Conservation (phyloP, 495 filamentous ascomycete species). For the Daldinia concentrica region DNA sequence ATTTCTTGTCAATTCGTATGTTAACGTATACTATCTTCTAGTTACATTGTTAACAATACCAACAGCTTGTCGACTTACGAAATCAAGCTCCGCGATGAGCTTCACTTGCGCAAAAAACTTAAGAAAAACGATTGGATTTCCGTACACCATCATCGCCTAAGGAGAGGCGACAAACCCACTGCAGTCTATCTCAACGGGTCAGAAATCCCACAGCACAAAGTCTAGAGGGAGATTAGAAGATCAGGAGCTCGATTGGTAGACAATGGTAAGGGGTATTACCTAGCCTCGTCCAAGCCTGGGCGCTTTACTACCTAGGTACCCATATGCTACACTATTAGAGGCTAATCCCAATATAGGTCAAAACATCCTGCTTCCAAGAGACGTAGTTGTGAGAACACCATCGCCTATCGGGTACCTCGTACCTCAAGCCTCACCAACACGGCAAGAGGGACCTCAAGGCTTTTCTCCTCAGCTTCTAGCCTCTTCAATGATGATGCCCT, state of each 20-base stretch:
- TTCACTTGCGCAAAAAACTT: slow-evolving; percentile 39
- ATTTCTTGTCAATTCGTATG: background rate
- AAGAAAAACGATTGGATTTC: slow-evolving; percentile 24
- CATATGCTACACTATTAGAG: background rate
- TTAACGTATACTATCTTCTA: background rate
- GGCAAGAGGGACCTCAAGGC: background rate
- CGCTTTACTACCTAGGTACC: background rate
- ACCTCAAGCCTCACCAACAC: background rate
- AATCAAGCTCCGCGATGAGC: slow-evolving; percentile 32
- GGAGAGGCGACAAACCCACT: background rate
- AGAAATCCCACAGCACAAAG: slow-evolving; percentile 34
- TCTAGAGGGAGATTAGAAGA: slow-evolving; percentile 37
- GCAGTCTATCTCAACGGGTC: slow-evolving; percentile 2
- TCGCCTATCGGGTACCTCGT: background rate
- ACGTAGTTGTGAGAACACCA: background rate
- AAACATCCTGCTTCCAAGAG: background rate
- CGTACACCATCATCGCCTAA: background rate
- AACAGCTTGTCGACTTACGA: slow-evolving; percentile 38
- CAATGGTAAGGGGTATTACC: slow-evolving; percentile 7
- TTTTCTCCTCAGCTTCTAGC: background rate
- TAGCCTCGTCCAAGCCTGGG: background rate
- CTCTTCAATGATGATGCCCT: background rate
- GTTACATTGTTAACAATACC: background rate
- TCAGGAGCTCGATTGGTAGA: slow-evolving; percentile 19
- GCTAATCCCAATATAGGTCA: background rate